Base-by-base conservation (phyloP, 805 yeast genomes). In the Kuraishia hungarica region DNA sequence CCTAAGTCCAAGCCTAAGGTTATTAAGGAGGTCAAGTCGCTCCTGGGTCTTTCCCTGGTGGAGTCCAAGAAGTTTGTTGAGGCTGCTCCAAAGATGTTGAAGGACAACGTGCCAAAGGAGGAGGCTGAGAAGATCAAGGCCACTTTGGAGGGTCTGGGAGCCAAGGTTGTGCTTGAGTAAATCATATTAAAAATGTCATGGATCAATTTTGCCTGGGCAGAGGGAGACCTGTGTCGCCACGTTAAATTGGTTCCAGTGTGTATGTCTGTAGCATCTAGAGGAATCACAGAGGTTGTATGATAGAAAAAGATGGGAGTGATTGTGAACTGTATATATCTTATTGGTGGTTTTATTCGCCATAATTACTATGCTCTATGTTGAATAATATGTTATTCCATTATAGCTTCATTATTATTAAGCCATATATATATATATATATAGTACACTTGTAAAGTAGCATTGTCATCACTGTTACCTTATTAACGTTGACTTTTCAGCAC, bases 31-130 rank as follows among this genome's bases (percentile, higher is more conserved):
- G 96, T 94, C 64, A 94, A 94, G 79, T 80, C 87, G 58, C 77
- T 93, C 67, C 80, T 94, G 66, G 97, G 97, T 17, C 79, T 94
- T 65, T 89, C 97, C 6, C 80, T 94, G 64, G 99, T 94, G 58
- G 98, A 94, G 71, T 89, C 97, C 59, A 94, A 94, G 84, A 94
- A 94, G 77, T 89, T 94, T 62, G 99, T 94, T 56, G 99, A 94
- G 78, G 75, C 90, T 65, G 98, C 99, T 59, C 99, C 99, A 64
- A 94, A 94, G 80, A 78, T 88, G 51, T 79, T 94, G 72, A 94
- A 94, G 78, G 99, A 94, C 65, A 90, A 91, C 65, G 91, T 94
- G 58, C 86, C 96, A 59, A 94, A 94, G 80, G 99, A 76, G 69
- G 99, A 94, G 66, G 98, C 98, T 62, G 97, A 93, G 67, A 91